These are phyloP conservation scores for Magnolia kwangsiensis DNA, from an alignment of 164 flowering plant species.

Conservation along the genomic window DNA sequence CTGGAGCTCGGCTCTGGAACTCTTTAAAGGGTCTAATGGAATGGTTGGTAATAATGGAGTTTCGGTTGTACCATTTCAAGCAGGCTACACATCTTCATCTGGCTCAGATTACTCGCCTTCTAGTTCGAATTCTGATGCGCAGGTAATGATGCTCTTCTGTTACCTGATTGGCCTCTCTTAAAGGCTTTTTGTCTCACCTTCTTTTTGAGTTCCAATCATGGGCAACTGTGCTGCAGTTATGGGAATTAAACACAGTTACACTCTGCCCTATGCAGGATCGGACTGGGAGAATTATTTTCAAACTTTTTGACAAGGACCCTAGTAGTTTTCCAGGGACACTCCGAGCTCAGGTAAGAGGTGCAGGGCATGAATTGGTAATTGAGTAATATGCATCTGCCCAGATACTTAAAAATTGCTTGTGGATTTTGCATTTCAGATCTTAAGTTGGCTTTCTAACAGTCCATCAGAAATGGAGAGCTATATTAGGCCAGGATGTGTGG, in stretches of 20 bases:
- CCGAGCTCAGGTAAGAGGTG: conserved; percentile 48
- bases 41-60: conserved; percentile 29
- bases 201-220: not conserved
- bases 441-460: conserved; percentile 76
- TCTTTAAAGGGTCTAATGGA: conserved; percentile 44
- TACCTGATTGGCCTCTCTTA: not conserved
- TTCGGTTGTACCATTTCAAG: conserved; percentile 48
- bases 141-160: conserved; percentile 36
- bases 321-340: conserved; percentile 65
- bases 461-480: conserved; percentile 95
- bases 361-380: not conserved
- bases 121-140: conserved; percentile 66
- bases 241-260: not conserved
- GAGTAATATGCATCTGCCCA: not conserved
- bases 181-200: not conserved
- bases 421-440: conserved; percentile 42
- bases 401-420: not conserved
- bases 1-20: conserved; percentile 47
- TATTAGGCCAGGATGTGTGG: conserved; percentile 93
- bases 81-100: conserved; percentile 65
- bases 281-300: conserved; percentile 70
- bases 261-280: conserved; percentile 49
- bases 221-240: not conserved
- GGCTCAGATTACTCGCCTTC: conserved; percentile 89
- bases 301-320: conserved; percentile 89